phyloP scores from a whole-genome alignment of 345 rosid species.

The Pelargonium nanum region DNA sequence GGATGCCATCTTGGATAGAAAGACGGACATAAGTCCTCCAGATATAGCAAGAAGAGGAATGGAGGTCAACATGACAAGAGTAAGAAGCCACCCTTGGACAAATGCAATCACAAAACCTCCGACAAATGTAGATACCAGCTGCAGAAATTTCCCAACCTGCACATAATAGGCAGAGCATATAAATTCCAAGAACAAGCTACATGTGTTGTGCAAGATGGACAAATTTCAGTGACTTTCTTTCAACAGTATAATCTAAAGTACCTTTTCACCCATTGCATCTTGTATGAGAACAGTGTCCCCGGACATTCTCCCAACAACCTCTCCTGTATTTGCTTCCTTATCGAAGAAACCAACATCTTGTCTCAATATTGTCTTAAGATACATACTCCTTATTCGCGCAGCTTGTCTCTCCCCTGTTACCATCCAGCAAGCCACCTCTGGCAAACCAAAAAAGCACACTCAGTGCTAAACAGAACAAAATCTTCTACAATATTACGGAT shows the following conservation, averaged over 20 bases:
- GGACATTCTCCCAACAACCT: slow-evolving; percentile 92
- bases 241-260: slow-evolving; percentile 9
- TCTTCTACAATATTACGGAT: too few species aligned
- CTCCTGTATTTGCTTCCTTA: slow-evolving; percentile 71
- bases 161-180: background rate
- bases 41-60: slow-evolving; percentile 62
- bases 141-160: slow-evolving; percentile 83
- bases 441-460: slow-evolving; percentile 1
- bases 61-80: slow-evolving; percentile 56
- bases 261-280: slow-evolving; percentile 98
- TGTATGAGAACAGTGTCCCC: slow-evolving; percentile 91
- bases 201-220: background rate
- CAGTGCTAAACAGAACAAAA: background rate
- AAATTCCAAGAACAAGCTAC: background rate
- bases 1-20: slow-evolving; percentile 50
- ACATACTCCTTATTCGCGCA: slow-evolving; percentile 51
- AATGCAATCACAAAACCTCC: slow-evolving; percentile 77
- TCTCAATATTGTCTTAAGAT: slow-evolving; percentile 64
- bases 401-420: slow-evolving; percentile 86
- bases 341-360: slow-evolving; percentile 82
- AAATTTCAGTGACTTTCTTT: background rate
- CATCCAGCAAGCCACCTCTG: slow-evolving; percentile 91
- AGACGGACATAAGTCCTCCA: slow-evolving; percentile 43
- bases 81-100: slow-evolving; percentile 74
- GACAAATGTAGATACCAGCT: slow-evolving; percentile 57